A percentile compares a stretch with the other conserved stretches of the same genome.
phyloP scores from a whole-genome alignment of 2,329 filamentous ascomycete species.

The Paraconiothyrium sp. region DNA sequence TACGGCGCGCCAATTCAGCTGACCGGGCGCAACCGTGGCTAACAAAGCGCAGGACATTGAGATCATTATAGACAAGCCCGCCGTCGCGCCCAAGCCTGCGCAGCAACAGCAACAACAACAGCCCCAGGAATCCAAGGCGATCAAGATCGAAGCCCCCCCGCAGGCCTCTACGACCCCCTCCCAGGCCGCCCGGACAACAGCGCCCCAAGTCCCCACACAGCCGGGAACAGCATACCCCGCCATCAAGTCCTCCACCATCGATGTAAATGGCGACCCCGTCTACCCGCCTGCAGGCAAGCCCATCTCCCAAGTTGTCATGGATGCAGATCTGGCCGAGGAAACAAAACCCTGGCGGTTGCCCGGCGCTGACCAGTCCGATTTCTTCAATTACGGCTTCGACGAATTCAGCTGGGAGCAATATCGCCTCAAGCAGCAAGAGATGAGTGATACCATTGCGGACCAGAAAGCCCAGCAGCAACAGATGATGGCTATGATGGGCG shows the following conservation, averaged over 20 bases:
- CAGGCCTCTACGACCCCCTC: slow-evolving; percentile 34
- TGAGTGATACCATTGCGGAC: slow-evolving; percentile 79
- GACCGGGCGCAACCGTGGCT: slow-evolving; percentile 29
- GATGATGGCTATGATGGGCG: slow-evolving; percentile 67
- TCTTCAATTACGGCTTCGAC: slow-evolving; percentile 99
- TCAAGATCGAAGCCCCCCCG: slow-evolving; percentile 49
- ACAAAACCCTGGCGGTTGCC: slow-evolving; percentile 96
- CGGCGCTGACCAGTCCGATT: slow-evolving; percentile 93
- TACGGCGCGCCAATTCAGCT: slow-evolving; percentile 27
- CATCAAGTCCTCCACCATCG: slow-evolving; percentile 78
- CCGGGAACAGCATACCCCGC: slow-evolving; percentile 65
- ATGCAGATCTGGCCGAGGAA: slow-evolving; percentile 67
- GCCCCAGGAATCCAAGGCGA: slow-evolving; percentile 46
- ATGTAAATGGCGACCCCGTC: slow-evolving; percentile 82
- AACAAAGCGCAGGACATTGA: slow-evolving; percentile 58
- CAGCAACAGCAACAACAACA: slow-evolving; percentile 42
- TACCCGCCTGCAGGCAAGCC: slow-evolving; percentile 81
- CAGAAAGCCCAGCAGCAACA: slow-evolving; percentile 77
- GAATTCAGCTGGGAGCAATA: slow-evolving; percentile 98
- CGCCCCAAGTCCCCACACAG: slow-evolving; percentile 34
- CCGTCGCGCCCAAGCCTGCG: slow-evolving; percentile 51
- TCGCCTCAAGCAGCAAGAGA: slow-evolving; percentile 83
- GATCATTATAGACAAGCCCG: slow-evolving; percentile 61
- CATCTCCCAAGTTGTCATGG: slow-evolving; percentile 65
- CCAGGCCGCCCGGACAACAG: slow-evolving; percentile 26